Percentiles rank a stretch among this genome's conserved stretches.
Conservation (phyloP, 192 early-diverging fungal species). For the Backusella mclennaniae region DNA sequence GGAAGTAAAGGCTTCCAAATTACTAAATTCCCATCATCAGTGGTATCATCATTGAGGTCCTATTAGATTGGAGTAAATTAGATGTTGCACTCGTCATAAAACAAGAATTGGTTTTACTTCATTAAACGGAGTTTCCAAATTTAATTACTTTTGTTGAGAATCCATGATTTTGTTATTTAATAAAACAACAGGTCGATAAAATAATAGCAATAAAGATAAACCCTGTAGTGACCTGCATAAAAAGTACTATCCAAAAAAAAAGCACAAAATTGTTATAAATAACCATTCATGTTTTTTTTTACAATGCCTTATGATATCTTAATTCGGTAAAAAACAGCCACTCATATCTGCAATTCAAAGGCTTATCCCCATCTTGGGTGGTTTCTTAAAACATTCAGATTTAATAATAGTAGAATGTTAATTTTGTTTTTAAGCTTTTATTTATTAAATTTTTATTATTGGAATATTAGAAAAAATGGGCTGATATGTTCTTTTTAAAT, state of each 20-base stretch:
- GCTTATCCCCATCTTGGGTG: not conserved
- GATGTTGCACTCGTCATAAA: too few relatives aligned
- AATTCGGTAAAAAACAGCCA: not conserved
- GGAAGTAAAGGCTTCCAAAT: too few relatives aligned
- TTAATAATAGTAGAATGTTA: not conserved
- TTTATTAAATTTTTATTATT: not conserved
- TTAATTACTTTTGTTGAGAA: not conserved
- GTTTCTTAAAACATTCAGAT: not conserved
- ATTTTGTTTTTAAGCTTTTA: not conserved
- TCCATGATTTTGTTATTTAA: not conserved
- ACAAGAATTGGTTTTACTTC: not conserved
- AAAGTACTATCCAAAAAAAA: not conserved
- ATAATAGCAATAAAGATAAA: too few relatives aligned
- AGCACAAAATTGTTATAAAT: not conserved
- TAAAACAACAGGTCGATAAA: not conserved
- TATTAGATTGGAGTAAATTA: too few relatives aligned
- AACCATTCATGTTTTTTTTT: not conserved
- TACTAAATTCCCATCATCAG: too few relatives aligned
- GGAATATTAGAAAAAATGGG: not conserved
- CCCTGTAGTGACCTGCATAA: not conserved
- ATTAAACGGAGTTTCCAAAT: not conserved
- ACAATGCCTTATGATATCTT: too few relatives aligned
- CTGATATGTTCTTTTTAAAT: not conserved
- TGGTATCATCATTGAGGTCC: too few relatives aligned
- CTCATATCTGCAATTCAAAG: not conserved